Evolutionary conservation across 257 asterid genomes (phyloP), one percentile per base, ranked within the genome.

Genomic region (Henckelia pumila): DNA sequence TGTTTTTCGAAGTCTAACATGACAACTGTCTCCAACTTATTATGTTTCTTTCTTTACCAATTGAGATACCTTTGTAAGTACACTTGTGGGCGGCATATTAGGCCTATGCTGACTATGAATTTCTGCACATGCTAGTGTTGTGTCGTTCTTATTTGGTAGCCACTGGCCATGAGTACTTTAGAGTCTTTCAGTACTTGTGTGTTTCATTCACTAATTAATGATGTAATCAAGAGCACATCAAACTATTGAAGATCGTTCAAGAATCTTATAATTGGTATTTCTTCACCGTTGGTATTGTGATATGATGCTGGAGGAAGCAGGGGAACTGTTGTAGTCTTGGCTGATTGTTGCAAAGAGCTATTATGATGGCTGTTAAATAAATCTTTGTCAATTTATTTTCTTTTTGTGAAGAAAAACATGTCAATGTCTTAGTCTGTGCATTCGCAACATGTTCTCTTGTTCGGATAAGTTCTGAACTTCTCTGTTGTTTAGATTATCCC

Each of bases 1-100:
- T 72, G 24, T 65, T 57, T 61, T 69, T 47, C 19, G 17, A 21
- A 69, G 61, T 50, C 66, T 58, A 32, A 9, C 44, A 17, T 68
- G 49, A 40, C 56, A 32, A 21, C 30, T 20, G 22, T 14, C 14
- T 67, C 40, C 33, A 44, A 63, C 23, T 44, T 16, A 44, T 44
- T 22, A 50, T 49, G 26, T 26, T 3, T 35, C 28, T 49, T 66
- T 32, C 26, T 29, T 68, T 13, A 33, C 29, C 26, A 68, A 68
- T 61, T 49, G 67, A 47, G 52, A 25, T 56, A 59, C 16, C 49
- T 57, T 19, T 8, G 7, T 24, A 62, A 57, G 50, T 47, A 35
- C 61, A 21, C 64, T 32, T 67, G 64, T 52, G 5, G 13, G 49
- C 17, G 59, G 67, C 56, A 10, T 57, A 24, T 58, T 25, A 30